Conservation (phyloP, 495 filamentous ascomycete genomes). For the Pseudoneurospora amorphoporcata region DNA sequence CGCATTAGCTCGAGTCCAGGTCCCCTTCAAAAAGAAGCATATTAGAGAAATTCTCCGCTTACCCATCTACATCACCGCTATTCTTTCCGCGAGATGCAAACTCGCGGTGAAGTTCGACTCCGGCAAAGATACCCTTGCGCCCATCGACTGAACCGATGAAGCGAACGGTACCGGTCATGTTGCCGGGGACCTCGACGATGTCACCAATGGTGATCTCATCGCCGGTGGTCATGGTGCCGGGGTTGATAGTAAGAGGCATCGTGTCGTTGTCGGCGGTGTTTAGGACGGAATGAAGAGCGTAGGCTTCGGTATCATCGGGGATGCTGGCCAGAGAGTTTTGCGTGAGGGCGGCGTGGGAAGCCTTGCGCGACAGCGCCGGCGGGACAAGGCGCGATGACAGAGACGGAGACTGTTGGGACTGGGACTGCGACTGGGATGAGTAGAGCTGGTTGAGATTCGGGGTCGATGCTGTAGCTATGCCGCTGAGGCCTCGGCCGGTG, state of each 20-base stretch:
- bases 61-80: constrained; percentile 94
- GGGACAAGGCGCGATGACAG: constrained; percentile 31
- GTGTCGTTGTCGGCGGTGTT: constrained; percentile 30
- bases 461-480: constrained; percentile 47
- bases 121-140: constrained; percentile 85
- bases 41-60: constrained; percentile 18
- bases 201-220: constrained; percentile 66
- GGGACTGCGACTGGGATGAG: constrained; percentile 20
- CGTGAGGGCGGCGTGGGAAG: constrained; percentile 53
- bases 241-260: constrained; percentile 23
- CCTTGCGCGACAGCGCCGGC: constrained; percentile 50
- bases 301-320: constrained; percentile 50
- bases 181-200: constrained; percentile 85
- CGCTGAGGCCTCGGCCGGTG: constrained; percentile 20
- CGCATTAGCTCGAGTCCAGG: background rate
- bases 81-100: constrained; percentile 85
- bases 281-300: constrained; percentile 42
- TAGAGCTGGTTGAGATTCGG: constrained; percentile 46
- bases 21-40: background rate
- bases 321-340: constrained; percentile 48
- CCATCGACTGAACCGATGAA: constrained; percentile 81
- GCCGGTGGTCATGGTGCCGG: constrained; percentile 19
- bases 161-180: constrained; percentile 82
- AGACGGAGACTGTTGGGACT: background rate
- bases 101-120: constrained; percentile 82